A percentile compares a stretch with the other conserved stretches of the same genome.
Evolutionary conservation across 2,329 filamentous ascomycete genomes (phyloP).

Genomic region (Colletotrichum sojae): DNA sequence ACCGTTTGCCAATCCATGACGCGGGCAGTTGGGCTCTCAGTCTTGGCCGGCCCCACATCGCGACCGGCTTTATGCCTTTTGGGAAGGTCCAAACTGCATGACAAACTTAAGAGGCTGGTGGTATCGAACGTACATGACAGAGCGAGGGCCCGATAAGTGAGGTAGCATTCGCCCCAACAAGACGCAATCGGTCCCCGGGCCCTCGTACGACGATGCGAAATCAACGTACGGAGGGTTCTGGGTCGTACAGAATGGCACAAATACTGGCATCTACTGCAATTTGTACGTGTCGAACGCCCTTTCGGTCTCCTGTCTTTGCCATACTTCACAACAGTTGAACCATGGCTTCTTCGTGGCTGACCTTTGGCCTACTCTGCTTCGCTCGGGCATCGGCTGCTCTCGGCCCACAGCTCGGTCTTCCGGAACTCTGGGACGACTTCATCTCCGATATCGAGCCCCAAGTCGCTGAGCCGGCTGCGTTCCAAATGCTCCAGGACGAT

Average conservation of each 20-base stretch:
- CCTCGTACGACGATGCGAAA: slow-evolving; percentile 11
- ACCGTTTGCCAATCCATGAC: slow-evolving; percentile 3
- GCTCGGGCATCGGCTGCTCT: slow-evolving; percentile 19
- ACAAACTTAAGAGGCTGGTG: background rate
- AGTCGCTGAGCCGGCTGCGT: background rate
- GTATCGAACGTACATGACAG: background rate
- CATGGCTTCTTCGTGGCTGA: slow-evolving; percentile 13
- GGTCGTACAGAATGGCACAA: background rate
- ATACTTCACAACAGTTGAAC: background rate
- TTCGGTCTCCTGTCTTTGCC: background rate
- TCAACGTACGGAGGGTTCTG: background rate
- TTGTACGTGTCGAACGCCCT: background rate
- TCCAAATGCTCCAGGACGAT: slow-evolving; percentile 8
- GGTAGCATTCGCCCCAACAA: slow-evolving; percentile 23
- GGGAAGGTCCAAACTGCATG: slow-evolving; percentile 23
- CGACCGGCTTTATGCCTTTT: slow-evolving; percentile 17
- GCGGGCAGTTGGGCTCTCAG: background rate
- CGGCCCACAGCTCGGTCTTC: slow-evolving; percentile 28
- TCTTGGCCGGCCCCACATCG: slow-evolving; percentile 28
- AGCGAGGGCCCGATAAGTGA: slow-evolving; percentile 17
- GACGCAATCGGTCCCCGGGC: slow-evolving; percentile 2
- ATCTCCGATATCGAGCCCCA: background rate
- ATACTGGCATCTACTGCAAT: background rate
- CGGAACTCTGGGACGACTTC: slow-evolving; percentile 25
- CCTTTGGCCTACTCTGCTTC: slow-evolving; percentile 16